These are phyloP conservation scores for Solidago caesia DNA, from an alignment of 129 eudicot genomes.

Conservation along the genomic window DNA sequence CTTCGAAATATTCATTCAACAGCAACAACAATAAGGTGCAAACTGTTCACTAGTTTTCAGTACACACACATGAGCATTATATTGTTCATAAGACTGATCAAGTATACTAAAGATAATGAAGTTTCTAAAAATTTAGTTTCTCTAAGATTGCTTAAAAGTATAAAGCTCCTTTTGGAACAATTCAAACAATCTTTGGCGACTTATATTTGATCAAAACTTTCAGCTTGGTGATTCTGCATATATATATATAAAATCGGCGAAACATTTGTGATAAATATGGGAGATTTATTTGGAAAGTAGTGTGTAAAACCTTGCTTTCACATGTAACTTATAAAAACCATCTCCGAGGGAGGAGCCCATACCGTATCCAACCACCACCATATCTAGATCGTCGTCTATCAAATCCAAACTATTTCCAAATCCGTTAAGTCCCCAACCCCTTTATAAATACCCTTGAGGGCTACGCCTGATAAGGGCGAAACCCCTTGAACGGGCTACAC, in stretches of 20 bases:
- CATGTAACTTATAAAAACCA: no score
- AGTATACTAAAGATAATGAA: not conserved
- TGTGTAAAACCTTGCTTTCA: no score
- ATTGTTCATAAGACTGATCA: not conserved
- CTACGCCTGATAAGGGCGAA: no score
- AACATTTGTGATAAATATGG: not conserved
- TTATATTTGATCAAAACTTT: not conserved
- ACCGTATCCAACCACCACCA: no score
- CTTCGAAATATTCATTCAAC: constrained; percentile 12
- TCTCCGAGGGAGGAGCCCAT: no score
- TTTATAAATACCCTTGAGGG: no score
- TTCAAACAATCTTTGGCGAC: not conserved
- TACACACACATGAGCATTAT: not conserved
- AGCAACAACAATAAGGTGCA: not conserved
- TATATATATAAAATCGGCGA: not conserved
- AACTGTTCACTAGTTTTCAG: not conserved
- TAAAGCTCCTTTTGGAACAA: not conserved
- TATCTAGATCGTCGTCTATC: no score
- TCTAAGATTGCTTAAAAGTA: not conserved
- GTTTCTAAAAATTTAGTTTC: not conserved
- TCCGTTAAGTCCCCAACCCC: no score
- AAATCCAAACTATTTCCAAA: no score
- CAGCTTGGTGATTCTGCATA: not conserved
- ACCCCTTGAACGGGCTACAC: no score
- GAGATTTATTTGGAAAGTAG: not conserved